These are phyloP conservation scores for Globisporangium echinulatum DNA, from an alignment of 352 stramenopile genomes.

Conservation along the genomic window DNA sequence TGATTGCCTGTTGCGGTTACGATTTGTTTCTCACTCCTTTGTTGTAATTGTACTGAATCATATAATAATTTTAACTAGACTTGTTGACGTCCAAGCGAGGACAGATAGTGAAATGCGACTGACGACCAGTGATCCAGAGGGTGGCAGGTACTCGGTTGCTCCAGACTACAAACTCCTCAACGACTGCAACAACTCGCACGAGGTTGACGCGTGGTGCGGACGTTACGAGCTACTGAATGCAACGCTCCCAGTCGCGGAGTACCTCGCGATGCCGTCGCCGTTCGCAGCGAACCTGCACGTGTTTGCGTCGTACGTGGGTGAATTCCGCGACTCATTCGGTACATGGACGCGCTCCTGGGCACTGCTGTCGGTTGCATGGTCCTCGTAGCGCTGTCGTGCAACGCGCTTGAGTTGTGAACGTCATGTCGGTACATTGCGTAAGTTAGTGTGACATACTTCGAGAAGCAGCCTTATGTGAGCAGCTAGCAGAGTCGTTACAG, in stretches of 20 bases:
- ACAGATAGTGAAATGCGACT: not conserved
- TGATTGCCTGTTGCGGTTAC: too few relatives aligned
- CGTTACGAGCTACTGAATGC: not conserved
- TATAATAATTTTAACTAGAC: too few relatives aligned
- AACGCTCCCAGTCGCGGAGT: not conserved
- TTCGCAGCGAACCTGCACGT: not conserved
- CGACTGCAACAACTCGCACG: not conserved
- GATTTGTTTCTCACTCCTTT: too few relatives aligned
- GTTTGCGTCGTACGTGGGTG: constrained; percentile 1
- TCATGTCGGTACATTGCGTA: too few relatives aligned
- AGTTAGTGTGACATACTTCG: too few relatives aligned
- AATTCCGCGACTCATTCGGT: not conserved
- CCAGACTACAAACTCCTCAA: not conserved
- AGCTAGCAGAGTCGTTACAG: too few relatives aligned
- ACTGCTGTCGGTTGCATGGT: not conserved
- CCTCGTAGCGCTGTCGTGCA: not conserved
- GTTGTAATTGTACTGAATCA: too few relatives aligned
- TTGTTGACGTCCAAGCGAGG: too few relatives aligned
- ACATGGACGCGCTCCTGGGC: constrained; percentile 2
- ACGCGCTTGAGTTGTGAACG: too few relatives aligned
- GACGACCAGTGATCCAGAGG: not conserved
- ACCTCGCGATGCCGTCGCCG: not conserved
- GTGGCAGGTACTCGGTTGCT: not conserved
- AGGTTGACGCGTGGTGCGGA: not conserved
- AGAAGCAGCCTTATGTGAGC: too few relatives aligned